Base-by-base conservation (phyloP, 805 yeast species). In the Candida maris region DNA sequence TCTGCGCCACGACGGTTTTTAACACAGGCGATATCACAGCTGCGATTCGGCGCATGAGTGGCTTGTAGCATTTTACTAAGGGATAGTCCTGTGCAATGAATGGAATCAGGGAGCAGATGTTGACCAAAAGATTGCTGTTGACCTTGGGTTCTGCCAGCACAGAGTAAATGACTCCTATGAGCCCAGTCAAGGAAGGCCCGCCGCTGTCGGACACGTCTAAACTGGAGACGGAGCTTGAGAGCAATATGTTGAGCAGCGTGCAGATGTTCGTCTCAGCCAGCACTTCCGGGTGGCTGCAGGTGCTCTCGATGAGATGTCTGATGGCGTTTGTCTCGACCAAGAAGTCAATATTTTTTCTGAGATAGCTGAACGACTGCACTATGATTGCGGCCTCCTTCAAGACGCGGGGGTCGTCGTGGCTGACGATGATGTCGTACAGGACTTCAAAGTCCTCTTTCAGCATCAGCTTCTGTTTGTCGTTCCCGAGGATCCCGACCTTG, bases 301-400 rank as follows among this genome's bases (percentile, higher is more conserved):
- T 44, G 22, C 56, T 49, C 14, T 38, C 25, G 8, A 56, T 42
- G 12, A 58, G 42, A 2, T 38, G 35, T 2, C 38, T 34, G 8
- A 42, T 26, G 4, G 48, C 38, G 17, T 39, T 43, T 27, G 37
- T 32, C 5, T 39, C 35, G 14, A 51, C 32, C 25, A 58, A 38
- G 12, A 43, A 42, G 17, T 43, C 53, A 5, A 48, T 34, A 27
- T 50, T 50, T 23, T 44, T 37, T 33, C 45, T 51, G 16, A 43
- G 36, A 27, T 49, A 56, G 18, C 57, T 48, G 39, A 54, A 58
- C 13, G 59, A 54, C 28, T 56, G 57, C 6, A 58, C 39, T 6
- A 59, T 46, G 4, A 52, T 37, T 3, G 61, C 53, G 3, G 59
- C 44, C 15, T 48, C 41, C 19, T 32, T 27, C 3, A 54, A 34